Conservation (phyloP, 2,329 filamentous ascomycete species). For the Trichoderma sp. region DNA sequence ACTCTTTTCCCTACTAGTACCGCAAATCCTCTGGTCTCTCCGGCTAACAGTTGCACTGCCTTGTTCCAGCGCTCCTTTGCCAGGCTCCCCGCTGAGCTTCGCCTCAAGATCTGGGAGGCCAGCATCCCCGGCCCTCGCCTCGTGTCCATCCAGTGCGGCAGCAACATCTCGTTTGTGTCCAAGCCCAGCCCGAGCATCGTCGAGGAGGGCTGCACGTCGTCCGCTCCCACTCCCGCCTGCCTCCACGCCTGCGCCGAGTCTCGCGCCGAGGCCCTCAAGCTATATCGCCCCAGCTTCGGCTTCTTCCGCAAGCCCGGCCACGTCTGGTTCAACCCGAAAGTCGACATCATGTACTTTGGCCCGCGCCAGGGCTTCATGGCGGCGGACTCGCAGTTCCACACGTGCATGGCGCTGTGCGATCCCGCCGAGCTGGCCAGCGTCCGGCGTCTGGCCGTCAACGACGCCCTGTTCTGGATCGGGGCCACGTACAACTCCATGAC, state of each 20-base stretch:
- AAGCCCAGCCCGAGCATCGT: neutral
- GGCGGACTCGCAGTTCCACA: conserved; percentile 49
- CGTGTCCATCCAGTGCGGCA: conserved; percentile 48
- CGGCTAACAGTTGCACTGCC: neutral
- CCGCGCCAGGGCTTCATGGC: conserved; percentile 50
- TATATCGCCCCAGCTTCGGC: conserved; percentile 47
- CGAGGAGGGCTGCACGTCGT: conserved; percentile 45
- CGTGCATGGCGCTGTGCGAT: conserved; percentile 48
- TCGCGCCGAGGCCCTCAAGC: conserved; percentile 47
- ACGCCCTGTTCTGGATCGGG: conserved; percentile 47
- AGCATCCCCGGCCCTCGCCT: conserved; percentile 49
- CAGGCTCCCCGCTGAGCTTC: conserved; percentile 50
- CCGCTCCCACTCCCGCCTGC: conserved; percentile 47
- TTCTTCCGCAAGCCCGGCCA: conserved; percentile 46
- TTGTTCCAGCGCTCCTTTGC: conserved; percentile 45
- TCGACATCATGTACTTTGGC: conserved; percentile 54
- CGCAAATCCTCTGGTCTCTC: neutral
- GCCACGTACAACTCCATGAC: conserved; percentile 43
- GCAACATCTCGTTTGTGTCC: conserved; percentile 33
- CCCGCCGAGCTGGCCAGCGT: conserved; percentile 47
- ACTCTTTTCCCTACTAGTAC: neutral
- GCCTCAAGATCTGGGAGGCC: conserved; percentile 52
- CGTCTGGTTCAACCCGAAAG: conserved; percentile 46
- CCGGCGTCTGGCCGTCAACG: conserved; percentile 50
- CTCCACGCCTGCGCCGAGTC: conserved; percentile 53